These are phyloP conservation scores for Kodamaea anthophila DNA, from an alignment of 1,139 yeast genomes.

Conservation along the genomic window DNA sequence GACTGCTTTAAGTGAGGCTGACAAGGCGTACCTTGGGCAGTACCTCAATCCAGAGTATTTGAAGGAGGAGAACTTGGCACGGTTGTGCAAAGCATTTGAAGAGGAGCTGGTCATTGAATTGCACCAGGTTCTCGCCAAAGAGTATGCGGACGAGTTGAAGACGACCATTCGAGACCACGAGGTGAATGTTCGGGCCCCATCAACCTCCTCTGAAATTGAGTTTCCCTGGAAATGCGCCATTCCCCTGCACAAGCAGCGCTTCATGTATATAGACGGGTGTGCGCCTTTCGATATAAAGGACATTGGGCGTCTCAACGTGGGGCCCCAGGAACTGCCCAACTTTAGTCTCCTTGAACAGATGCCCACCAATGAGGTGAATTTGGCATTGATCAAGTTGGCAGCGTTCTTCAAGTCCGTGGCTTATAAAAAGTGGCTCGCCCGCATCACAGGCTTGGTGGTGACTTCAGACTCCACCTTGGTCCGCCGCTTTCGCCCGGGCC, in stretches of 20 bases:
- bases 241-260: slow-evolving; percentile 92
- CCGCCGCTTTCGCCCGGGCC: slow-evolving; percentile 91
- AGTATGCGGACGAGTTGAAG: slow-evolving; percentile 44
- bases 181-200: slow-evolving; percentile 55
- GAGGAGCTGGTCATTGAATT: slow-evolving; percentile 70
- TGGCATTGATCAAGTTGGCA: slow-evolving; percentile 47
- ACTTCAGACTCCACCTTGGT: slow-evolving; percentile 63
- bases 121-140: slow-evolving; percentile 52
- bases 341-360: slow-evolving; percentile 28
- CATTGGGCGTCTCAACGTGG: slow-evolving; percentile 19
- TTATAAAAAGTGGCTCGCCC: slow-evolving; percentile 65
- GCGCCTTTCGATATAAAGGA: slow-evolving; percentile 11
- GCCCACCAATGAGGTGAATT: slow-evolving; percentile 15
- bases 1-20: slow-evolving; percentile 21
- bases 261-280: slow-evolving; percentile 74
- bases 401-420: slow-evolving; percentile 52
- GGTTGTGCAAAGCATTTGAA: slow-evolving; percentile 47
- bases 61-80: slow-evolving; percentile 29
- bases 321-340: slow-evolving; percentile 50
- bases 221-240: slow-evolving; percentile 87
- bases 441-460: slow-evolving; percentile 60
- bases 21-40: slow-evolving; percentile 39
- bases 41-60: slow-evolving; percentile 58
- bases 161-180: slow-evolving; percentile 47
- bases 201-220: slow-evolving; percentile 45